Base-by-base conservation (phyloP, 805 yeast species). In the Vanderwaltozyma polyspora region DNA sequence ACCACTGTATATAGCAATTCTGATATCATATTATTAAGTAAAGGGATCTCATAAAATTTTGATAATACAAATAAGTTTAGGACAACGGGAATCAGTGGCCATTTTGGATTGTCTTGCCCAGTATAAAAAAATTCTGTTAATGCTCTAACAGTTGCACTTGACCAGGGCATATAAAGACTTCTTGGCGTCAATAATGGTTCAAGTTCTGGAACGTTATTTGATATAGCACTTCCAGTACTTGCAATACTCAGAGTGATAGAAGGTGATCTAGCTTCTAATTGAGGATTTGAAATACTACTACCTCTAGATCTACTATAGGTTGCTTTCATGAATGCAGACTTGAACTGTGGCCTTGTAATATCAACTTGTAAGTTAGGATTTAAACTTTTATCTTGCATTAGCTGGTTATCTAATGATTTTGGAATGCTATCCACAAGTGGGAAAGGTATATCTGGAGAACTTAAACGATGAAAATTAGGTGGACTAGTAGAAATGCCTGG, bases 51-150 rank as follows among this genome's bases (percentile, higher is more conserved):
- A 48, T 75, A 79, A 39, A 72, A 66, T 44, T 77, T 76, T 3
- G 87, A 67, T 47, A 77, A 64, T 23, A 75, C 52, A 43, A 80
- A 60, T 31, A 76, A 65, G 43, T 79, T 85, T 26, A 79, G 62
- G 0, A 80, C 70, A 0, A 81, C 75, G 0, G 91, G 89, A 2
- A 71, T 63, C 26, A 81, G 56, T n/a, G 67, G 57, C 89, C 89
- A 80, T 45, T 71, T 76, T 34, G 77, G 73, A 18, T 84, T 84
- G 16, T 82, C 72, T 53, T 80, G 86, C 1, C 91, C 93, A 5
- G 87, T 81, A 47, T 77, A 79, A 36, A 82, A 62, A 51, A 74
- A 82, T 49, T 81, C 91, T 19, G 77, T 63, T 42, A 80, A 70
- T 3, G 85, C 85, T 36, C 66, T 66, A 12, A 79, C 72, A 0